A percentile compares a stretch with the other conserved stretches of the same genome.
Conservation (phyloP, 768 basidiomycete species). For the Russula sp. region DNA sequence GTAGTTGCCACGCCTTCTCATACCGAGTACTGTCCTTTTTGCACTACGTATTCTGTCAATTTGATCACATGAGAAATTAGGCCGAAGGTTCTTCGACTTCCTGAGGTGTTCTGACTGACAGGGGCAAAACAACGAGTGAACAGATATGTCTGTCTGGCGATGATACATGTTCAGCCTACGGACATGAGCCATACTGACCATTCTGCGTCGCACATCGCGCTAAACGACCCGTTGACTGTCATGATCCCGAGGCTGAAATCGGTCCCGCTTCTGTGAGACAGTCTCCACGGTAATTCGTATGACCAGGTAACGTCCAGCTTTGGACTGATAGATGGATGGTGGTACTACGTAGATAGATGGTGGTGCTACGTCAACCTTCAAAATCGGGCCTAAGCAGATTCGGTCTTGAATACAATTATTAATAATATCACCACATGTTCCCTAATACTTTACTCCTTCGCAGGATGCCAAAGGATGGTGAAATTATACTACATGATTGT, state of each 20-base stretch:
- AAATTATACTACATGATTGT: no score
- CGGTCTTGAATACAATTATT: no score
- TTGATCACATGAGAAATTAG: background rate
- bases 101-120: background rate
- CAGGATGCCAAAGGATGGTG: no score
- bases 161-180: background rate
- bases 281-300: background rate
- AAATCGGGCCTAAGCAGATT: no score
- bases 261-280: background rate
- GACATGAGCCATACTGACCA: background rate
- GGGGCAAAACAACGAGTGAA: background rate
- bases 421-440: no score
- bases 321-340: no score
- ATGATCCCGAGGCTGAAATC: background rate
- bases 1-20: background rate
- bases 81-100: background rate
- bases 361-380: no score
- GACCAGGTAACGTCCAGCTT: no score
- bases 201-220: background rate
- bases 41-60: background rate
- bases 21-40: background rate
- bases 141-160: background rate
- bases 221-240: background rate
- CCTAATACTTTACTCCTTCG: no score
- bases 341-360: no score